Evolutionary conservation across 1,284 basidiomycete species (phyloP).

Genomic region (Microbotryum violaceum): DNA sequence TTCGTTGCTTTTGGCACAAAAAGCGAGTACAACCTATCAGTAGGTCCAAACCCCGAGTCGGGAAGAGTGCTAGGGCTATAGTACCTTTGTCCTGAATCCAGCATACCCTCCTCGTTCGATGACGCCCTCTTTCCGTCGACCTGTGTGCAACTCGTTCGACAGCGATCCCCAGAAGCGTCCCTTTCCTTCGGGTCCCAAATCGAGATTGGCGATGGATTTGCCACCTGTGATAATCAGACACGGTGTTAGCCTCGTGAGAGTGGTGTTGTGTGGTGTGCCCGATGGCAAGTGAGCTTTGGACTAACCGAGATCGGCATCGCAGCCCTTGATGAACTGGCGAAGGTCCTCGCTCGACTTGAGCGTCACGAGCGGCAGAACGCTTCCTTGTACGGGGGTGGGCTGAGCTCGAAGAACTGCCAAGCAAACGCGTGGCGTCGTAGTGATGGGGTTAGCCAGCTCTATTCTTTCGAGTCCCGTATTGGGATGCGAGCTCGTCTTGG

Average conservation of each 20-base stretch:
- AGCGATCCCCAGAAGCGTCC: slow-evolving; percentile 68
- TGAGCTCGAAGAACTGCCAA: slow-evolving; percentile 17
- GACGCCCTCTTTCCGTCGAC: slow-evolving; percentile 48
- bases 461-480: no score
- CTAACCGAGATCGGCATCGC: slow-evolving; percentile 68
- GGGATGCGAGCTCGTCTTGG: neutral
- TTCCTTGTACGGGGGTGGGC: slow-evolving; percentile 5
- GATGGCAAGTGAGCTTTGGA: neutral
- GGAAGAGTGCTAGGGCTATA: neutral
- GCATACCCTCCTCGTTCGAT: slow-evolving; percentile 62
- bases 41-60: neutral
- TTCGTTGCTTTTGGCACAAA: slow-evolving; percentile 36
- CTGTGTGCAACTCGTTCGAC: slow-evolving; percentile 56
- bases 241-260: neutral
- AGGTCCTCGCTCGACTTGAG: slow-evolving; percentile 58
- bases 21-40: no score
- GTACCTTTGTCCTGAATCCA: slow-evolving; percentile 70
- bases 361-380: slow-evolving; percentile 35
- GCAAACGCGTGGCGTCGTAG: neutral
- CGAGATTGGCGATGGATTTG: slow-evolving; percentile 61
- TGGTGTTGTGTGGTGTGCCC: neutral
- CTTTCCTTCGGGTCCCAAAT: slow-evolving; percentile 53
- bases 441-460: neutral
- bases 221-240: slow-evolving; percentile 50
- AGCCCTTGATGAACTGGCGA: slow-evolving; percentile 60